Evolutionary conservation across 371 early-diverging fungal species (phyloP), one percentile per base, ranked within the genome.

Genomic region (Paraphysoderma sedebokerense): DNA sequence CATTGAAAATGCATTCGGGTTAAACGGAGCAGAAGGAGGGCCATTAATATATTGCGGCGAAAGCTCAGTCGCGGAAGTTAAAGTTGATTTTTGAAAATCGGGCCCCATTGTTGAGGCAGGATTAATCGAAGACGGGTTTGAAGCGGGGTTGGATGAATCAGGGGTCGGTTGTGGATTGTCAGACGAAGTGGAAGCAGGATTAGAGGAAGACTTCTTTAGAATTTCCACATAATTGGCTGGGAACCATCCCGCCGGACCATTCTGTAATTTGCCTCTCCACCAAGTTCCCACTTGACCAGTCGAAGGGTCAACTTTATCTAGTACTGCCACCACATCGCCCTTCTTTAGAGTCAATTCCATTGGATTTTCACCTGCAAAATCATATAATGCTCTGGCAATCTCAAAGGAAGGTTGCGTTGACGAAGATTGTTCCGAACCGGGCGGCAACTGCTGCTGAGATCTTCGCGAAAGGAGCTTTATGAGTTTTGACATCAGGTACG

Each of bases 201-300:
- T n/a, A n/a, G 41, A 13, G 22, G n/a, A 12, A 9, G 17, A 15
- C 56, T 64, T 69, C 49, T 52, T 65, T 17, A 86, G 68, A 19
- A 81, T 63, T 32, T 79, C 70, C 12, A 91, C 89, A 58, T 87
- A 92, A 54, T 77, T 91, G 44, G 82, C 70, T 0, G 97, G 95
- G 67, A 96, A 92, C 38, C 83, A 64, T 3, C 95, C 97, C 53
- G 85, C 74, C 13, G 66, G 65, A 0, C 97, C 95, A 42, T 72
- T 68, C 34, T 85, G 72, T 13, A 79, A 60, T 44, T 84, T 60
- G 17, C 95, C 93, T 38, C 82, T 68, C 97, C 97, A 96, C 95
- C 95, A 93, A 58, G 70, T 67, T 1, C 51, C 44, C 46, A 77
- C 77, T 24, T 79, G 76, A n/a, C 74, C 72, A 1, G 82, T 84